A percentile compares a stretch with the other conserved stretches of the same genome.
Conservation (phyloP, 1,284 basidiomycete genomes). For the Ustilago tritici region DNA sequence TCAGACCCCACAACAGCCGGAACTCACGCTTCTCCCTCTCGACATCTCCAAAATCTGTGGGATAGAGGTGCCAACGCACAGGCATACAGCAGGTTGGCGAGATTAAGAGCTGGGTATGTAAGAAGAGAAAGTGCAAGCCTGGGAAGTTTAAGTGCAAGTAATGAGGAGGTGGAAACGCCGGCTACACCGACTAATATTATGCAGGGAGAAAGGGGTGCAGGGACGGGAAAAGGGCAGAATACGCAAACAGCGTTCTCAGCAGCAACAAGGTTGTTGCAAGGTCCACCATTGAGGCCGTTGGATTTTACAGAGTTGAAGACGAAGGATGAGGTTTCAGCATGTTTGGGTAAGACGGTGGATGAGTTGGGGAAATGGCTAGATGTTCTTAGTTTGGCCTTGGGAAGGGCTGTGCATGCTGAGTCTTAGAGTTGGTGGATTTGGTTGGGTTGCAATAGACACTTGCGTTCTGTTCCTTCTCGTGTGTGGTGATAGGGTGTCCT, state of each 20-base stretch:
- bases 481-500: neutral
- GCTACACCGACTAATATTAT: conserved; percentile 1
- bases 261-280: neutral
- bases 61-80: conserved; percentile 31
- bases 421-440: neutral
- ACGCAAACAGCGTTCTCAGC: neutral
- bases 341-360: conserved; percentile 81
- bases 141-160: neutral
- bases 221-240: neutral
- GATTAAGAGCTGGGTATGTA: conserved; percentile 33
- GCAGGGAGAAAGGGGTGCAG: neutral
- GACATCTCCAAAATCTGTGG: conserved; percentile 34
- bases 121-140: conserved; percentile 7
- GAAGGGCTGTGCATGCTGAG: conserved; percentile 39
- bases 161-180: neutral
- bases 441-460: neutral
- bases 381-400: conserved; percentile 75
- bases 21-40: conserved; percentile 13
- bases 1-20: conserved; percentile 47
- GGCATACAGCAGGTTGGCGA: conserved; percentile 24
- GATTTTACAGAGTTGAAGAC: conserved; percentile 77
- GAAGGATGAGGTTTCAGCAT: conserved; percentile 77
- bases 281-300: conserved; percentile 75
- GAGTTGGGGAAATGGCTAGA: conserved; percentile 84
- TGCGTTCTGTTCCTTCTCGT: neutral